Conservation (phyloP, 2,329 filamentous ascomycete genomes). For the Epichloe coenophiala region DNA sequence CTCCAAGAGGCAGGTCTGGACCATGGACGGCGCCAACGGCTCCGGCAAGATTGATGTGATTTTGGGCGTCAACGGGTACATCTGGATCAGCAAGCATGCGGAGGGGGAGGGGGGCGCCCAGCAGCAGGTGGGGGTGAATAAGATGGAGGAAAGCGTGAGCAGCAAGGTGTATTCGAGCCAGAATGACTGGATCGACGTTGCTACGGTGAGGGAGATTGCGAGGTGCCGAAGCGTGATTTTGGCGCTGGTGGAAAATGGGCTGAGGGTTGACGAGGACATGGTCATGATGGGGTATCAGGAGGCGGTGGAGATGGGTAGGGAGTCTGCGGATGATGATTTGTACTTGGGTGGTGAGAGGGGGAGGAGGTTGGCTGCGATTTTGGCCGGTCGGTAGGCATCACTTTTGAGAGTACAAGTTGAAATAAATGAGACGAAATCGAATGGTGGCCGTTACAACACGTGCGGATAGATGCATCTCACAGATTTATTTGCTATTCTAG, state of each 20-base stretch:
- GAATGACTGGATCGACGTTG: constrained; percentile 69
- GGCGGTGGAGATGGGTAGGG: constrained; percentile 60
- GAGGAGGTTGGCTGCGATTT: constrained; percentile 31
- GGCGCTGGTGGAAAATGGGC: constrained; percentile 66
- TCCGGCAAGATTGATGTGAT: constrained; percentile 67
- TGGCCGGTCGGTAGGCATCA: constrained; percentile 13
- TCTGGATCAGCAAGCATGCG: constrained; percentile 83
- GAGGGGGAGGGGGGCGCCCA: constrained; percentile 36
- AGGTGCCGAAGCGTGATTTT: constrained; percentile 69
- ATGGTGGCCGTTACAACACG: too few relatives aligned
- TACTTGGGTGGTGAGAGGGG: constrained; percentile 48
- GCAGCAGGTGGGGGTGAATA: constrained; percentile 51
- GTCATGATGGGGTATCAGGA: constrained; percentile 73
- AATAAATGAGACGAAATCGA: neutral
- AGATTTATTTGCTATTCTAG: too few relatives aligned
- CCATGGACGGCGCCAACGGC: constrained; percentile 45
- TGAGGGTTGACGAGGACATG: constrained; percentile 82
- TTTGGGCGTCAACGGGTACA: constrained; percentile 90
- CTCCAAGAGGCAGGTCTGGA: constrained; percentile 77
- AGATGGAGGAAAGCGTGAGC: constrained; percentile 76
- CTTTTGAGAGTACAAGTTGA: neutral
- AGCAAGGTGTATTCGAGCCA: constrained; percentile 86
- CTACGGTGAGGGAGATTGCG: constrained; percentile 78
- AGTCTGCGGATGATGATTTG: constrained; percentile 43
- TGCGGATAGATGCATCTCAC: too few relatives aligned